phyloP scores from a whole-genome alignment of 768 basidiomycete genomes.

The Naganishia vaughanmartiniae region DNA sequence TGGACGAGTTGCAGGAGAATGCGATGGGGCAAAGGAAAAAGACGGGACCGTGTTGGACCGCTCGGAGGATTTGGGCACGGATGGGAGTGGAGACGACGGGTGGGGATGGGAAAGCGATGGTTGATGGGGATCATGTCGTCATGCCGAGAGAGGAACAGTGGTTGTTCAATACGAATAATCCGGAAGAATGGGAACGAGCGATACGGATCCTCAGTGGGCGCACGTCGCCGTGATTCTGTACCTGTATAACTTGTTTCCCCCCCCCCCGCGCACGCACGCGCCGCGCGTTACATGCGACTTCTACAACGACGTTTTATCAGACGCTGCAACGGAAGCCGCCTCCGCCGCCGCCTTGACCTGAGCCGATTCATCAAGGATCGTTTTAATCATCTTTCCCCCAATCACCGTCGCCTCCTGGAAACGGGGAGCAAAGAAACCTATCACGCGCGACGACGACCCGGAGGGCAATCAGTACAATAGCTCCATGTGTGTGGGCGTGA shows the following conservation, averaged over 20 bases:
- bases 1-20: slow-evolving; percentile 32
- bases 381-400: slow-evolving; percentile 85
- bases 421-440: slow-evolving; percentile 74
- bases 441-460: background rate
- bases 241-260: background rate
- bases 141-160: slow-evolving; percentile 27
- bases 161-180: slow-evolving; percentile 36
- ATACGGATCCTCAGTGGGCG: slow-evolving; percentile 2
- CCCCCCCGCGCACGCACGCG: no score
- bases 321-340: slow-evolving; percentile 7
- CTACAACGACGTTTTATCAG: slow-evolving; percentile 11
- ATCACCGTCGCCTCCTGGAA: slow-evolving; percentile 82
- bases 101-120: slow-evolving; percentile 25
- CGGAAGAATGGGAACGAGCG: slow-evolving; percentile 36
- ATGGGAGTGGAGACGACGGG: slow-evolving; percentile 14
- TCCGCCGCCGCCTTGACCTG: slow-evolving; percentile 21
- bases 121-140: slow-evolving; percentile 25
- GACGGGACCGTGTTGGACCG: slow-evolving; percentile 36
- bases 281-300: no score
- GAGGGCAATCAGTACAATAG: background rate
- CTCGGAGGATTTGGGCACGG: slow-evolving; percentile 32
- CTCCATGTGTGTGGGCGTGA: no score
- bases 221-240: background rate
- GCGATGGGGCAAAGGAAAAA: slow-evolving; percentile 29
- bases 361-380: slow-evolving; percentile 55